A percentile compares a stretch with the other conserved stretches of the same genome.
These are phyloP conservation scores for Pseudofabraea citricarpa DNA, from an alignment of 2,329 filamentous ascomycete genomes.

Conservation along the genomic window DNA sequence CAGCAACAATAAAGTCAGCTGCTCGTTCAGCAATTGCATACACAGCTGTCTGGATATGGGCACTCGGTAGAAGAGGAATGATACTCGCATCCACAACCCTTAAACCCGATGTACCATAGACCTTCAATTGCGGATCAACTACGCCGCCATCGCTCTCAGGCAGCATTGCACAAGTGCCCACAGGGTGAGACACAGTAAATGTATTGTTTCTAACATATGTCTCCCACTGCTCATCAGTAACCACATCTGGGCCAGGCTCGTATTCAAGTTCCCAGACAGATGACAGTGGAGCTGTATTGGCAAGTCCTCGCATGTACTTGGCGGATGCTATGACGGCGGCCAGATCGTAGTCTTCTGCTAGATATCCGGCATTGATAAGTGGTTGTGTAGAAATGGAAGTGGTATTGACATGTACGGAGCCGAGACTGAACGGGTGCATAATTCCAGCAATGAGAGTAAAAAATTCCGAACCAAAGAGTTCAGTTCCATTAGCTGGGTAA, in stretches of 20 bases:
- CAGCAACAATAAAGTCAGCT: slow-evolving; percentile 62
- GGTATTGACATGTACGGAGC: slow-evolving; percentile 49
- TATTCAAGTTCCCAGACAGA: slow-evolving; percentile 16
- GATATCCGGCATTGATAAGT: slow-evolving; percentile 49
- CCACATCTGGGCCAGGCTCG: slow-evolving; percentile 13
- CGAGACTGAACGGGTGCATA: slow-evolving; percentile 52
- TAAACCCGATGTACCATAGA: slow-evolving; percentile 7
- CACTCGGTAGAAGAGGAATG: slow-evolving; percentile 76
- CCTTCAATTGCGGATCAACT: slow-evolving; percentile 9
- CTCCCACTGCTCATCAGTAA: slow-evolving; percentile 4
- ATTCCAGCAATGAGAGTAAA: slow-evolving; percentile 42
- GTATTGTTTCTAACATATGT: slow-evolving; percentile 8
- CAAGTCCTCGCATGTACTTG: slow-evolving; percentile 14
- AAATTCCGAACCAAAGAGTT: slow-evolving; percentile 14
- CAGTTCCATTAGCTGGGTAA: slow-evolving; percentile 10
- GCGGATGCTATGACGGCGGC: slow-evolving; percentile 24
- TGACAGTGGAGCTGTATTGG: slow-evolving; percentile 11
- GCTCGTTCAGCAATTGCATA: slow-evolving; percentile 76
- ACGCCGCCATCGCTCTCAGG: slow-evolving; percentile 9
- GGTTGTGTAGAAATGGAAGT: slow-evolving; percentile 33
- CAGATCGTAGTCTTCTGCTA: slow-evolving; percentile 46
- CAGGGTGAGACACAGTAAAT: slow-evolving; percentile 7
- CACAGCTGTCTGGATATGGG: slow-evolving; percentile 85
- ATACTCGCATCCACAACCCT: slow-evolving; percentile 49
- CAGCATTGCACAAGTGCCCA: slow-evolving; percentile 12